Percentiles rank a stretch among this genome's conserved stretches.
Evolutionary conservation across 805 yeast species (phyloP).

Genomic region (Jamesozyma piceae): DNA sequence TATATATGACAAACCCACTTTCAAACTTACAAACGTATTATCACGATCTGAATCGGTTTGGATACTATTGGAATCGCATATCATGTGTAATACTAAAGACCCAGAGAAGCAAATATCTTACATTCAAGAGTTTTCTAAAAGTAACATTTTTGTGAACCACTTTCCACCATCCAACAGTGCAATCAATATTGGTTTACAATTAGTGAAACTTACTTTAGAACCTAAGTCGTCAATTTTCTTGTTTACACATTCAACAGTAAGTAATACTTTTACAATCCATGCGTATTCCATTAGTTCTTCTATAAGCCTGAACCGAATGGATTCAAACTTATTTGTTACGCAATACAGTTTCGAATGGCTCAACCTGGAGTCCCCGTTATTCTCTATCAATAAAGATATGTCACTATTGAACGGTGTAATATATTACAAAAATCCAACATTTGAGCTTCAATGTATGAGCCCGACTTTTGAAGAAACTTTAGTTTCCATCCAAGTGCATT

Average conservation of each 20-base stretch:
- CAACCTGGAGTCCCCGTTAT: not conserved
- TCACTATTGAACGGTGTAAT: not conserved
- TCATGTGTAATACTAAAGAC: slow-evolving; percentile 15
- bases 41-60: slow-evolving; percentile 30
- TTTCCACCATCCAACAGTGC: slow-evolving; percentile 18
- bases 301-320: slow-evolving; percentile 3
- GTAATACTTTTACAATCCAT: slow-evolving; percentile 19
- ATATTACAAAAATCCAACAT: slow-evolving; percentile 21
- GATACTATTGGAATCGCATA: slow-evolving; percentile 44
- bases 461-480: slow-evolving; percentile 5
- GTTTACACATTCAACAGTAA: slow-evolving; percentile 20
- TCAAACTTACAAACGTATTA: slow-evolving; percentile 31
- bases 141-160: slow-evolving; percentile 6
- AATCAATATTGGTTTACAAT: slow-evolving; percentile 33
- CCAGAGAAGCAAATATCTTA: slow-evolving; percentile 4
- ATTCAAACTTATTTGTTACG: not conserved
- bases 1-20: slow-evolving; percentile 36
- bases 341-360: not conserved
- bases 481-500: slow-evolving; percentile 13
- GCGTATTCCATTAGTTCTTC: slow-evolving; percentile 9
- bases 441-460: slow-evolving; percentile 9
- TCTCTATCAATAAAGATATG: not conserved
- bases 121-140: slow-evolving; percentile 14
- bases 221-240: slow-evolving; percentile 6
- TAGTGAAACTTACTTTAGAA: slow-evolving; percentile 21